phyloP scores from a whole-genome alignment of 2,329 filamentous ascomycete genomes.

The Colletotrichum sp. region DNA sequence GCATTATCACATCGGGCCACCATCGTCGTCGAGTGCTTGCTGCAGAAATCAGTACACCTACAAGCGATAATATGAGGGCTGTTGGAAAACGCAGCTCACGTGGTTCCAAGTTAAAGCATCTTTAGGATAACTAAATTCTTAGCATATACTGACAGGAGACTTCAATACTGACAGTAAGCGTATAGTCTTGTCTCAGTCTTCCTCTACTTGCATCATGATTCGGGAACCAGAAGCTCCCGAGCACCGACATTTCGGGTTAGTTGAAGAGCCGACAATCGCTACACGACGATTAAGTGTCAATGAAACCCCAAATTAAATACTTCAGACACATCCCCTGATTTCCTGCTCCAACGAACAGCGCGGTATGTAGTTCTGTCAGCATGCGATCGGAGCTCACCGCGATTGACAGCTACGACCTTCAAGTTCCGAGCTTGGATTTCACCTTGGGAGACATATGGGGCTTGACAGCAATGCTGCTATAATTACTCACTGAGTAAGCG shows the following conservation, averaged over 20 bases:
- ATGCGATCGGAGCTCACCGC: neutral
- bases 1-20: accelerated
- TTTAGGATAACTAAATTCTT: neutral
- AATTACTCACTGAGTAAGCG: accelerated
- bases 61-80: neutral
- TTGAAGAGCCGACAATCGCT: neutral
- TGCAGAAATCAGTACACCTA: neutral
- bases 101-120: neutral
- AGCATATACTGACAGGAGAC: accelerated
- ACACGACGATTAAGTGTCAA: neutral
- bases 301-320: neutral
- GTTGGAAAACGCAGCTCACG: neutral
- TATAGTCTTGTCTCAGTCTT: neutral
- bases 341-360: neutral
- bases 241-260: neutral
- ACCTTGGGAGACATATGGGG: neutral
- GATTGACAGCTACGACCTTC: neutral
- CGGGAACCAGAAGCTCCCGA: neutral
- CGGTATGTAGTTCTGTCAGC: neutral
- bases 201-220: neutral
- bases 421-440: neutral
- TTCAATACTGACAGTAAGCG: neutral
- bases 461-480: neutral
- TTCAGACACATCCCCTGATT: neutral
- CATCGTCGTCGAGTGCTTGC: neutral